A percentile compares a stretch with the other conserved stretches of the same genome.
Evolutionary conservation across 1,284 basidiomycete genomes (phyloP).

Genomic region (Puccinia novopanici): DNA sequence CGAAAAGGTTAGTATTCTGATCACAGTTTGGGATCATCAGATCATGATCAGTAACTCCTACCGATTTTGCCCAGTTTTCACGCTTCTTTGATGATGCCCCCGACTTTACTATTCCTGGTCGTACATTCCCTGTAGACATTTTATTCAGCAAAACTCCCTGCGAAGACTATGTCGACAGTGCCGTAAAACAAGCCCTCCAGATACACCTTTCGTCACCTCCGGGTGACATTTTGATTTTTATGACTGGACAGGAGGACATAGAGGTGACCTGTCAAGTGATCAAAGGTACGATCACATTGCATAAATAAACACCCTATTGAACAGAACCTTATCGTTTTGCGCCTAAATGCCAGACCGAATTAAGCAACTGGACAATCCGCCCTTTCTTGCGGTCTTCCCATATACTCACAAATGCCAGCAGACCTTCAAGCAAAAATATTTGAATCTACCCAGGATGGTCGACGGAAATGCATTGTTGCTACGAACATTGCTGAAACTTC

Average conservation of each 20-base stretch:
- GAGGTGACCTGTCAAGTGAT: constrained; percentile 91
- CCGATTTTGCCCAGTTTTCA: constrained; percentile 69
- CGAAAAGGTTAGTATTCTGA: constrained; percentile 68
- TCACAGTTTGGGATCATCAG: neutral
- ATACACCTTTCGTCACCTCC: constrained; percentile 92
- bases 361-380: constrained; percentile 83
- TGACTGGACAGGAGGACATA: constrained; percentile 99
- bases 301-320: neutral
- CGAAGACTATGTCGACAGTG: constrained; percentile 96
- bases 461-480: constrained; percentile 94
- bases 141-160: constrained; percentile 95
- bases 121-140: constrained; percentile 97
- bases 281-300: constrained; percentile 66
- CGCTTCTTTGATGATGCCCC: constrained; percentile 92
- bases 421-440: constrained; percentile 98
- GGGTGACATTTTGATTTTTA: constrained; percentile 96
- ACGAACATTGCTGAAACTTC: constrained; percentile 99
- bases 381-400: constrained; percentile 86
- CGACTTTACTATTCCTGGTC: constrained; percentile 92
- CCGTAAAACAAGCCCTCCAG: constrained; percentile 94
- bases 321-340: neutral
- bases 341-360: constrained; percentile 70
- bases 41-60: neutral
- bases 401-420: constrained; percentile 99
- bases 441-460: constrained; percentile 86